Evolutionary conservation across 2,329 filamentous ascomycete species (phyloP).

Genomic region (Pseudopithomyces chartarum): DNA sequence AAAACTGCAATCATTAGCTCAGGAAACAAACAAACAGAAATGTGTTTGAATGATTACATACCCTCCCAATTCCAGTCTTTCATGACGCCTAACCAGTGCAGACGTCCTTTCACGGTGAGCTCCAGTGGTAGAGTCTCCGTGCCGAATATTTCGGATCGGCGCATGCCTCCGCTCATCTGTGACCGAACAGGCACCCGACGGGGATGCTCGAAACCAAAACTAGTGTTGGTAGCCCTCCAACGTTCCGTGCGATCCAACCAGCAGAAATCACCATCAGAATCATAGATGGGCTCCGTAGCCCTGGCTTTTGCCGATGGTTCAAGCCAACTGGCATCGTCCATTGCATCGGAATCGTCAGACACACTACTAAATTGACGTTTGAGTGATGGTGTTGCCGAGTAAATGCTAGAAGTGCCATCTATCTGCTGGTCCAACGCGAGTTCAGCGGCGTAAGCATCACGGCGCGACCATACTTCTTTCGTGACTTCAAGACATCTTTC

Average conservation of each 20-base stretch:
- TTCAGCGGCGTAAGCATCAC: slow-evolving; percentile 58
- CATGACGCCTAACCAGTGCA: slow-evolving; percentile 76
- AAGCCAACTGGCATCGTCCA: slow-evolving; percentile 22
- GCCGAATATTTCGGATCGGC: slow-evolving; percentile 13
- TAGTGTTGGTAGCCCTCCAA: slow-evolving; percentile 13
- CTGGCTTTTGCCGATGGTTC: slow-evolving; percentile 30
- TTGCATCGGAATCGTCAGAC: slow-evolving; percentile 18
- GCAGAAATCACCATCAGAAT: slow-evolving; percentile 17
- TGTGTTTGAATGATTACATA: slow-evolving; percentile 46
- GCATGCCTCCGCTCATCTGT: slow-evolving; percentile 34
- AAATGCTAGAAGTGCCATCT: slow-evolving; percentile 12
- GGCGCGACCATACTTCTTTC: slow-evolving; percentile 68
- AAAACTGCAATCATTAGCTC: slow-evolving; percentile 23
- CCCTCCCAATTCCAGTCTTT: slow-evolving; percentile 75
- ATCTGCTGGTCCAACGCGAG: background rate
- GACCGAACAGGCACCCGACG: slow-evolving; percentile 20
- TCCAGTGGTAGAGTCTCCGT: slow-evolving; percentile 59
- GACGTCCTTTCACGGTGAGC: slow-evolving; percentile 66
- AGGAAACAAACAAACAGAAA: background rate
- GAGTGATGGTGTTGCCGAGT: slow-evolving; percentile 14
- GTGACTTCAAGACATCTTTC: slow-evolving; percentile 69
- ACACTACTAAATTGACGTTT: slow-evolving; percentile 31
- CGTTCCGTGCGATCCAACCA: slow-evolving; percentile 28
- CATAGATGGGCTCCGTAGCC: slow-evolving; percentile 17
- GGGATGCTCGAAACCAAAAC: slow-evolving; percentile 17